Evolutionary conservation across 192 early-diverging fungal species (phyloP).

Genomic region (Irineochytrium annulatum): DNA sequence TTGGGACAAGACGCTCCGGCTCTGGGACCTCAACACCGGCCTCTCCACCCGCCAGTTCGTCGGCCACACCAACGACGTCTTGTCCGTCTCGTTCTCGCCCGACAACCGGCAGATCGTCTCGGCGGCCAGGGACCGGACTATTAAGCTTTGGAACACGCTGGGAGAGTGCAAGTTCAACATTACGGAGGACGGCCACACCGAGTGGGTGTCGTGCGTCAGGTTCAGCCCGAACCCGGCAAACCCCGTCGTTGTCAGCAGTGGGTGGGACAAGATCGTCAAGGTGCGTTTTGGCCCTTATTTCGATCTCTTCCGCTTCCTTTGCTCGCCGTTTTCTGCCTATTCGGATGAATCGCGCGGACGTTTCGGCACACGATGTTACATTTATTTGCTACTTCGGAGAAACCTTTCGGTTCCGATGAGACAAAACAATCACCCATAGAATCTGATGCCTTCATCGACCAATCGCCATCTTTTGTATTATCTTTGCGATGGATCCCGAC

Average conservation of each 20-base stretch:
- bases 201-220: slow-evolving; percentile 98
- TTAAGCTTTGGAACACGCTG: slow-evolving; percentile 99
- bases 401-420: slow-evolving; percentile 30
- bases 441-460: slow-evolving; percentile 21
- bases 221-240: slow-evolving; percentile 99
- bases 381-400: slow-evolving; percentile 54
- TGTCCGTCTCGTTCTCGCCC: slow-evolving; percentile 99
- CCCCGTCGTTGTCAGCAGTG: slow-evolving; percentile 95
- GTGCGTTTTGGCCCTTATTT: slow-evolving; percentile 41
- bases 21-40: slow-evolving; percentile 97
- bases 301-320: neutral
- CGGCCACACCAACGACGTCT: slow-evolving; percentile 95
- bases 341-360: neutral
- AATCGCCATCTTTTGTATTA: neutral
- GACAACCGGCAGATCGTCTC: slow-evolving; percentile 99
- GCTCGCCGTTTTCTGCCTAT: neutral
- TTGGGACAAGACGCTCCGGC: slow-evolving; percentile 98
- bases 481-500: neutral
- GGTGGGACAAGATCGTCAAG: slow-evolving; percentile 99
- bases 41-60: slow-evolving; percentile 94
- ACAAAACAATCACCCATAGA: slow-evolving; percentile 30
- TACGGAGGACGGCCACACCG: slow-evolving; percentile 92
- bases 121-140: slow-evolving; percentile 95
- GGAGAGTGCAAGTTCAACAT: slow-evolving; percentile 99
- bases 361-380: neutral